A percentile compares a stretch with the other conserved stretches of the same genome.
Evolutionary conservation across 805 yeast species (phyloP).

Genomic region (Saccharomyces paradoxus): DNA sequence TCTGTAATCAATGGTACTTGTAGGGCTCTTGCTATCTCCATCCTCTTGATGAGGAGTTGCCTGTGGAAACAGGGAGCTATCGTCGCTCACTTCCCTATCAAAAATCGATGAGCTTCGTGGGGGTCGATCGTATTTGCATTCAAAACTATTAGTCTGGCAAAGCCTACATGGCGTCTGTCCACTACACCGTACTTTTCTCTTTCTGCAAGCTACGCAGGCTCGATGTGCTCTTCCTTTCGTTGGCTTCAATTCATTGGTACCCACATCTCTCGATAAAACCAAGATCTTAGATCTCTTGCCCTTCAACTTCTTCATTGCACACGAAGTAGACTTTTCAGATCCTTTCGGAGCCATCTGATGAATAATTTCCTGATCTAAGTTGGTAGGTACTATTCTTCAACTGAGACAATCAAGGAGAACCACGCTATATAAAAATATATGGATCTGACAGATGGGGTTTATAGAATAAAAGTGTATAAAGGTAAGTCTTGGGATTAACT

Average conservation of each 20-base stretch:
- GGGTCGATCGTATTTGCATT: background rate
- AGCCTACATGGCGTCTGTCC: conserved; percentile 72
- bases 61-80: background rate
- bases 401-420: background rate
- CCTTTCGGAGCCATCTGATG: background rate
- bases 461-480: background rate
- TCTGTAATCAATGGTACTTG: background rate
- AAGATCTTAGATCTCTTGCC: conserved; percentile 15
- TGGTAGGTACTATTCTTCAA: background rate
- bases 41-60: background rate
- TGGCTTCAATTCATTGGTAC: conserved; percentile 22
- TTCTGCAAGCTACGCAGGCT: conserved; percentile 71
- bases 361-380: background rate
- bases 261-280: conserved; percentile 19
- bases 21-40: background rate
- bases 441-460: background rate
- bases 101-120: background rate
- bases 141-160: conserved; percentile 21
- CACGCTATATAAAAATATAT: background rate
- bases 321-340: background rate
- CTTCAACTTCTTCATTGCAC: background rate
- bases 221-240: conserved; percentile 60
- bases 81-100: background rate
- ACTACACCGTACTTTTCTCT: conserved; percentile 72
- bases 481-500: background rate